Conservation (phyloP, 164 flowering plant species). For the Houttuynia cordata region DNA sequence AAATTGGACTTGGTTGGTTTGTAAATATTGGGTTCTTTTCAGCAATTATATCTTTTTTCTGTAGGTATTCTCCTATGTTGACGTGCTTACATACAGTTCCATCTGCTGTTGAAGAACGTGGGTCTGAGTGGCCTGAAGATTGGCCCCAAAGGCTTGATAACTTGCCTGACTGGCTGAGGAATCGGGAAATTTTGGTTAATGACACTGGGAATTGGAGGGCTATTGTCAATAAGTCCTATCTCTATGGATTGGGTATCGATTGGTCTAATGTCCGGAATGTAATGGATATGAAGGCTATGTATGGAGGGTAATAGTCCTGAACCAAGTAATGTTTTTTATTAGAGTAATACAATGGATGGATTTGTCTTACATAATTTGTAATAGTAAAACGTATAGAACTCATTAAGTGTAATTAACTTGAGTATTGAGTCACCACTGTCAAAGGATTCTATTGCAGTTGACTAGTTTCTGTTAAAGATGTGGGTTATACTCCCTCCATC, state of each 20-base stretch:
- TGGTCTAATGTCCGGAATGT: constrained; percentile 75
- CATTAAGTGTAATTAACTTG: no score
- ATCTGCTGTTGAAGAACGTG: constrained; percentile 70
- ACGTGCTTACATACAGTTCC: constrained; percentile 72
- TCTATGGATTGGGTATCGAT: constrained; percentile 78
- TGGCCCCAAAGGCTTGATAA: constrained; percentile 92
- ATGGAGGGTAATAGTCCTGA: constrained; percentile 55
- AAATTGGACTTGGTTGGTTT: not conserved
- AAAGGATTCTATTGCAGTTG: not conserved
- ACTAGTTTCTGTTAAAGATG: not conserved
- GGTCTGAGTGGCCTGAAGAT: constrained; percentile 94
- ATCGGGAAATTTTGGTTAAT: constrained; percentile 45
- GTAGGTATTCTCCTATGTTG: constrained; percentile 71
- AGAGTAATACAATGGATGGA: not conserved
- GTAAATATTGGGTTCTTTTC: not conserved
- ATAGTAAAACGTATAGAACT: not conserved
- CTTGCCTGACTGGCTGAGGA: constrained; percentile 71
- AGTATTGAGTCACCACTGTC: not conserved
- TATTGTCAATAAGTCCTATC: constrained; percentile 65
- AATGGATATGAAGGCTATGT: constrained; percentile 84
- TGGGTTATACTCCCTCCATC: no score
- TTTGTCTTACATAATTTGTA: not conserved
- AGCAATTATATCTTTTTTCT: constrained; percentile 1
- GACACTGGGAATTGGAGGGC: constrained; percentile 79
- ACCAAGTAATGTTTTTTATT: not conserved